Base-by-base conservation (phyloP, 306 rosid species). In the Citrullus amarus region DNA sequence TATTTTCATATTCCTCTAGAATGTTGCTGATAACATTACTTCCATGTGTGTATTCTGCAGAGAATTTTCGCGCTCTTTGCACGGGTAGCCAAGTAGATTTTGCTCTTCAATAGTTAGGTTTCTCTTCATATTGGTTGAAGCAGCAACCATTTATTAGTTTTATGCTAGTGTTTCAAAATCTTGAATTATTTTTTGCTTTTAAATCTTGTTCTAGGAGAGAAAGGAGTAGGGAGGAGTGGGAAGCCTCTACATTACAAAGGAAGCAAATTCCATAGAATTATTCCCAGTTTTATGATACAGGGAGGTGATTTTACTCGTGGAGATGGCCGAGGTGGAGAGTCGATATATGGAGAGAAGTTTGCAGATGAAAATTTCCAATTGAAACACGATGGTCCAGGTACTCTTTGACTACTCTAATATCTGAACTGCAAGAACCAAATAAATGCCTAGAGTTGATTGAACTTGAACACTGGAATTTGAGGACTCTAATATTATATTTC, bases 291-390 rank as follows among this genome's bases (percentile, higher is more conserved):
- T 79, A 91, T 91, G 97, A 91, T 89, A 76, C 98, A 93, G 56
- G 98, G 98, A 3, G 98, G 95, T 66, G 98, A 91, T 86, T 93
- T 93, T 80, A 91, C 97, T 51, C 85, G 7, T 50, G 95, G 97
- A 16, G 92, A 91, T 85, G 98, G 98, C 63, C 85, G 91, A 66
- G 98, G 98, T 55, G 95, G 98, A 66, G 97, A 93, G 80, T 91
- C 97, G 18, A 90, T 91, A 61, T 93, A 91, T 38, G 98, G 95
- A 20, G 91, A 48, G 62, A 84, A 77, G 71, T 91, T 93, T 91
- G 89, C 91, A 2, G 95, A 91, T 82, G 96, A 93, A 80, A 93
- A 93, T 91, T 91, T 91, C 86, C 83, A 85, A 76, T 57, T 93
- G 62, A 87, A 89, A 82, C 98, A 93, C 83, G 68, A 87, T 30